These are phyloP conservation scores for Diaporthe aspalathi DNA, from an alignment of 2,329 filamentous ascomycete species.

Conservation along the genomic window DNA sequence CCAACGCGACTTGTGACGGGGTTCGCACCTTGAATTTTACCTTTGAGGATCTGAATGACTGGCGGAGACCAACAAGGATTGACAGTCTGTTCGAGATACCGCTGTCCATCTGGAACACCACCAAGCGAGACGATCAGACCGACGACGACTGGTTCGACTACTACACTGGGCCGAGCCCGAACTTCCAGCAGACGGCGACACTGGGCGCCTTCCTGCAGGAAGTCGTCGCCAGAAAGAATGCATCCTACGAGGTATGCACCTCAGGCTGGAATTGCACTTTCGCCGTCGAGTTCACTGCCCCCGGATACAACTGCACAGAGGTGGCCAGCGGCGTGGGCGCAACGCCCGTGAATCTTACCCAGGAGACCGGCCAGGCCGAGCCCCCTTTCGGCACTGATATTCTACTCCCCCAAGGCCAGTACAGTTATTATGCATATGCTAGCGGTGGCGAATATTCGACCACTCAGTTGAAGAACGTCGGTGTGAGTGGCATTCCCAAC, in stretches of 20 bases:
- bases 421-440: constrained; percentile 49
- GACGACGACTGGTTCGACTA: constrained; percentile 47
- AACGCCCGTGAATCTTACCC: constrained; percentile 40
- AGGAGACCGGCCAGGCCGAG: constrained; percentile 45
- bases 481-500: constrained; percentile 48
- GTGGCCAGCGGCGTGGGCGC: constrained; percentile 47
- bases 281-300: constrained; percentile 50
- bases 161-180: constrained; percentile 43
- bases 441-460: constrained; percentile 49
- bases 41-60: constrained; percentile 44
- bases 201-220: constrained; percentile 42
- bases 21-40: constrained; percentile 47
- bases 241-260: constrained; percentile 51
- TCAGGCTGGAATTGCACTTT: constrained; percentile 55
- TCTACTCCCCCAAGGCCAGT: constrained; percentile 49
- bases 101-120: constrained; percentile 45
- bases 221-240: constrained; percentile 45
- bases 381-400: constrained; percentile 49
- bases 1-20: constrained; percentile 39
- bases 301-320: constrained; percentile 54
- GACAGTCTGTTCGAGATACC: constrained; percentile 43
- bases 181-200: constrained; percentile 40
- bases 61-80: constrained; percentile 42
- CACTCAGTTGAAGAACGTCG: constrained; percentile 46
- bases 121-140: constrained; percentile 39